Percentiles rank a stretch among this genome's conserved stretches.
Evolutionary conservation across 257 asterid genomes (phyloP).

Genomic region (Coffea canephora): DNA sequence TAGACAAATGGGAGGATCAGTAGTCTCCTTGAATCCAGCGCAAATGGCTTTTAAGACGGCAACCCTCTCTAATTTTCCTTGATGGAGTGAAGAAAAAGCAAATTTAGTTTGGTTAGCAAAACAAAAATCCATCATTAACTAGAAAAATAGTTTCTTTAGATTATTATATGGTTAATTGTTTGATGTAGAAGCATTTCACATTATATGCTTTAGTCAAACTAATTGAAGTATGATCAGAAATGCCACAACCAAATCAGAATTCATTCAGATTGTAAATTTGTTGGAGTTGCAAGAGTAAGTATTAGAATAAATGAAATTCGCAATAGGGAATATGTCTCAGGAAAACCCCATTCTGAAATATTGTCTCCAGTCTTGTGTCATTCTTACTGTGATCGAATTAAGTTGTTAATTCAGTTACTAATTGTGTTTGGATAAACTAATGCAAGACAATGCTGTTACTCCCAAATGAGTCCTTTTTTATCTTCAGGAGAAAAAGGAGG

Average conservation of each 20-base stretch:
- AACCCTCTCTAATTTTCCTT: constrained; percentile 79
- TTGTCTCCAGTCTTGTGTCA: neutral
- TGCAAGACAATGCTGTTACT: neutral
- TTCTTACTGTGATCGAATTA: neutral
- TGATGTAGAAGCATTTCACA: neutral
- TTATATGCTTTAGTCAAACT: neutral
- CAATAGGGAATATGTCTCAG: neutral
- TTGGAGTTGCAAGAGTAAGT: neutral
- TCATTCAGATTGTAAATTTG: neutral
- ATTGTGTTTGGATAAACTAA: neutral
- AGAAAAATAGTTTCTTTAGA: neutral
- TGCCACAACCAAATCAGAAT: neutral
- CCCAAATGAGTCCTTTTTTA: neutral
- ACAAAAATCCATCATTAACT: neutral
- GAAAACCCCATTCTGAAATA: neutral
- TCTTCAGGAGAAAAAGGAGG: neutral
- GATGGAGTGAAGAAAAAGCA: neutral
- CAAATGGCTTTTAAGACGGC: constrained; percentile 85
- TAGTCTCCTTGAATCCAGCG: constrained; percentile 87
- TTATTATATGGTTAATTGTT: neutral
- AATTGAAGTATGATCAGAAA: neutral
- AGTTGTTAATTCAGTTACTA: neutral
- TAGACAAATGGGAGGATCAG: constrained; percentile 87
- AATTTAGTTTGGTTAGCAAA: neutral
- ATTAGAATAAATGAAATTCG: neutral